Base-by-base conservation (phyloP, 2,329 filamentous ascomycete species). In the Polytolypa hystricis region DNA sequence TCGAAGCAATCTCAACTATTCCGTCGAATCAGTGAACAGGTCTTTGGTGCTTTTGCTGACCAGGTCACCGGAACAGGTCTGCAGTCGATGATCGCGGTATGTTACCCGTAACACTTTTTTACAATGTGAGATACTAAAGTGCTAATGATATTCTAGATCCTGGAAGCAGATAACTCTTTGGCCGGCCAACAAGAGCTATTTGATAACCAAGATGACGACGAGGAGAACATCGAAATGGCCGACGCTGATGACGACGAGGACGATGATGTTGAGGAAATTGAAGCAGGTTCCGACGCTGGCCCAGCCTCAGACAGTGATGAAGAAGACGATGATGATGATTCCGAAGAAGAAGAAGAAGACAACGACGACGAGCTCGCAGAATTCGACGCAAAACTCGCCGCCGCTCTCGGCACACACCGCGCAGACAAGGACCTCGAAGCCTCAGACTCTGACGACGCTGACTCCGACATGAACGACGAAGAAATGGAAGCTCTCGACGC, bases 401-500 rank as follows among this genome's bases (percentile, higher is more conserved):
- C 79, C 45, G 81, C 87, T 2, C 74, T 94, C 2, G 79, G 83
- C 27, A 87, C 79, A 37, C 79, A 81, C 32, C 61, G 61, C 14
- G 60, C 63, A 15, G 64, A 69, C 15, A 73, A 80, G 53, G 72
- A 77, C 38, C 44, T 56, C 36, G 73, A 77, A 42, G 62, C 60
- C 11, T 66, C 70, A 1, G 71, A 70, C 2, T 70, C 71, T 1
- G 76, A 76, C 19, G 72, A 72, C 7, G 69, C 68, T 9, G 74
- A 73, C 42, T 77, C 74, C 2, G 84, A 94, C 59, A 94, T 98
- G 86, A 81, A 85, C 42, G 89, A 96, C 61, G 86, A 89, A 12
- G 81, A 94, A 55, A 96, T 96, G 91, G 79, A 94, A 62, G 79
- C 79, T 3, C 67, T 96, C 11, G 89, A 96, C 51, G 73, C 74